Evolutionary conservation across 352 stramenopile species (phyloP), one percentile per base, ranked within the genome.

Genomic region (Elongisporangium anandrum): DNA sequence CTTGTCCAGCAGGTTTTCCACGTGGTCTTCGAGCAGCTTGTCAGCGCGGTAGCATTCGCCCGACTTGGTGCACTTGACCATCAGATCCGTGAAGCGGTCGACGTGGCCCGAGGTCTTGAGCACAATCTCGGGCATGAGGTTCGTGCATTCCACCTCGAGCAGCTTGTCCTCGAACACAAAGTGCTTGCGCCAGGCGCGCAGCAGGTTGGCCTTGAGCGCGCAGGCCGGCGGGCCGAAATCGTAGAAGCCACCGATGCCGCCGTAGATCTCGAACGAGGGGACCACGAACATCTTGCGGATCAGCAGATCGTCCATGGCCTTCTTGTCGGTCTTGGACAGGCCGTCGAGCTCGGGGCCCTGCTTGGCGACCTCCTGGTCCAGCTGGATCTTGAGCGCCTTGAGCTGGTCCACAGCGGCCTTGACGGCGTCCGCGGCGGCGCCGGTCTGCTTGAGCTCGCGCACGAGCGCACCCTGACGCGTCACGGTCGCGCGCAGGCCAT

Each of bases 271-370:
- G 70, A 99, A 99, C 34, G 90, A 97, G 34, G 97, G 97, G 61
- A 99, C 91, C 34, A 99, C 95, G 78, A 99, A 99, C 97, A 99
- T 99, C 73, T 98, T 98, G 56, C 97, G 92, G 68, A 99, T 81
- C 19, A 99, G 80, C 62, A 99, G 72, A 63, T 99, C 96, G 75
- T 99, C 97, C 69, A 99, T 89, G 29, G 92, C 87, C 67, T 95
- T 94, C 70, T 96, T 94, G 66, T 92, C 82, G 56, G 38, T 72
- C 69, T 88, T 88, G 22, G 71, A 79, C n/a, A 92, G 72, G 1
- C 70, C 70, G 53, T 96, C 83, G 22, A 66, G 55, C 39, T 80
- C 69, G 4, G 85, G 80, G 15, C 78, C 82, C 23, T 89, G 80
- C 59, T 88, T 77, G 59, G 90, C 81, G 56, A 91, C 81, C 56